A percentile compares a stretch with the other conserved stretches of the same genome.
These are phyloP conservation scores for Aureobasidium mangrovei DNA, from an alignment of 2,329 filamentous ascomycete genomes.

Conservation along the genomic window DNA sequence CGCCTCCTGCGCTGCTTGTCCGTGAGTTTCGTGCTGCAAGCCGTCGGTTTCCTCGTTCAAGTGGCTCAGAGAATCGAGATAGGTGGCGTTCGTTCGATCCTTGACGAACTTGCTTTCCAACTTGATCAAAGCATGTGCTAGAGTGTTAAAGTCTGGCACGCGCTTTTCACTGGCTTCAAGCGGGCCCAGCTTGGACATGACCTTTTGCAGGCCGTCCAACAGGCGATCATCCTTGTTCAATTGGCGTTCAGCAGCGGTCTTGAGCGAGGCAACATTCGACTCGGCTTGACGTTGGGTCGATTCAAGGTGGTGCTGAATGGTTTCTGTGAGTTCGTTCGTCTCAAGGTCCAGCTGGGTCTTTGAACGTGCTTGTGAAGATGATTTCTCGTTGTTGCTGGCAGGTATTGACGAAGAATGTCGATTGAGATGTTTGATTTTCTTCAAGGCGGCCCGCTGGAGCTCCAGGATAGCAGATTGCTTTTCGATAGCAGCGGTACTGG, in stretches of 20 bases:
- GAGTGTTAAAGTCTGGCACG: slow-evolving; percentile 44
- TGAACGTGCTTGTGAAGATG: slow-evolving; percentile 27
- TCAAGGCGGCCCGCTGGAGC: slow-evolving; percentile 53
- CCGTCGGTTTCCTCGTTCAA: slow-evolving; percentile 32
- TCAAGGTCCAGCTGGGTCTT: slow-evolving; percentile 35
- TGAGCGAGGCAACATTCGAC: neutral
- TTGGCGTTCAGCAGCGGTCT: slow-evolving; percentile 26
- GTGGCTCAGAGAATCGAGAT: slow-evolving; percentile 24
- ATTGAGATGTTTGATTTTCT: slow-evolving; percentile 42
- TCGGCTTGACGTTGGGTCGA: slow-evolving; percentile 1
- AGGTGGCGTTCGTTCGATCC: slow-evolving; percentile 42
- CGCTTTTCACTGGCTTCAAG: neutral
- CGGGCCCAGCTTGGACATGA: slow-evolving; percentile 48
- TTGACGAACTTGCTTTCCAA: slow-evolving; percentile 35
- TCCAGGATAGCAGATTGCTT: slow-evolving; percentile 55
- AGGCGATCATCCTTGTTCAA: slow-evolving; percentile 52
- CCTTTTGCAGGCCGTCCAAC: slow-evolving; percentile 55
- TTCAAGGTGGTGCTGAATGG: slow-evolving; percentile 25
- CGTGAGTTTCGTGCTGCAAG: slow-evolving; percentile 33
- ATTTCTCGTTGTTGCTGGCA: slow-evolving; percentile 11
- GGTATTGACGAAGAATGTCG: neutral
- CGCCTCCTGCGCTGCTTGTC: neutral
- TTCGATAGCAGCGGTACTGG: slow-evolving; percentile 55
- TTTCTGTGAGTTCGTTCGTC: slow-evolving; percentile 24
- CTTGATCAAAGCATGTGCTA: slow-evolving; percentile 40